These are phyloP conservation scores for Pseudocercospora vitis DNA, from an alignment of 2,329 filamentous ascomycete species.

Conservation along the genomic window DNA sequence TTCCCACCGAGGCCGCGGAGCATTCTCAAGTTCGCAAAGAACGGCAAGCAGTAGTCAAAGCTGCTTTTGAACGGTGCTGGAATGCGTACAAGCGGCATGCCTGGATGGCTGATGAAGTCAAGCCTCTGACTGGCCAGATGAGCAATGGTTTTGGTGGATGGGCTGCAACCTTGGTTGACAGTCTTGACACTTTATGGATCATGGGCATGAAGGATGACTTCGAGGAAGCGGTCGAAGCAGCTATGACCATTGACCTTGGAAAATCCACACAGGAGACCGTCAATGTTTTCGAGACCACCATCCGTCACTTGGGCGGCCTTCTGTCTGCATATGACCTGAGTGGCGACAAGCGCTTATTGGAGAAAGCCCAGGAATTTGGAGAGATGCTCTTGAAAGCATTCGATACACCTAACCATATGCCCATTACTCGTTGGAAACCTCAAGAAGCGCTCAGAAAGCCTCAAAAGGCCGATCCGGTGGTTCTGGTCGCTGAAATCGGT, in stretches of 20 bases:
- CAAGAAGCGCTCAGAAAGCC: constrained; percentile 40
- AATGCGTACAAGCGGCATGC: constrained; percentile 46
- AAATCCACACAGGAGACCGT: constrained; percentile 41
- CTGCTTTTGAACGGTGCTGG: constrained; percentile 48
- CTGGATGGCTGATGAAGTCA: constrained; percentile 52
- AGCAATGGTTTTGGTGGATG: constrained; percentile 50
- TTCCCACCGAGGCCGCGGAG: constrained; percentile 39
- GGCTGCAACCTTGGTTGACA: constrained; percentile 46
- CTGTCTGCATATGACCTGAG: constrained; percentile 41
- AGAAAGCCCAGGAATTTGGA: constrained; percentile 41
- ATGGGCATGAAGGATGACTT: constrained; percentile 49
- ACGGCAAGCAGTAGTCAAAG: constrained; percentile 43
- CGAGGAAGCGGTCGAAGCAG: constrained; percentile 45
- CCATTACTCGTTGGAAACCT: constrained; percentile 49
- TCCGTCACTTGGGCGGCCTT: constrained; percentile 44
- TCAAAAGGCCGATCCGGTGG: constrained; percentile 43
- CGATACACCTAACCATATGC: constrained; percentile 49
- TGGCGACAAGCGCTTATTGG: constrained; percentile 37
- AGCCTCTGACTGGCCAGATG: constrained; percentile 44
- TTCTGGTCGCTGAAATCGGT: constrained; percentile 50
- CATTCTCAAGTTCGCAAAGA: constrained; percentile 36
- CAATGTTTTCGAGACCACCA: constrained; percentile 54
- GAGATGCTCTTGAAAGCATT: constrained; percentile 51
- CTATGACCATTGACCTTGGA: constrained; percentile 47
- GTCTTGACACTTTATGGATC: constrained; percentile 17